These are phyloP conservation scores for Karstenula rhodostoma DNA, from an alignment of 2,329 filamentous ascomycete genomes.

Conservation along the genomic window DNA sequence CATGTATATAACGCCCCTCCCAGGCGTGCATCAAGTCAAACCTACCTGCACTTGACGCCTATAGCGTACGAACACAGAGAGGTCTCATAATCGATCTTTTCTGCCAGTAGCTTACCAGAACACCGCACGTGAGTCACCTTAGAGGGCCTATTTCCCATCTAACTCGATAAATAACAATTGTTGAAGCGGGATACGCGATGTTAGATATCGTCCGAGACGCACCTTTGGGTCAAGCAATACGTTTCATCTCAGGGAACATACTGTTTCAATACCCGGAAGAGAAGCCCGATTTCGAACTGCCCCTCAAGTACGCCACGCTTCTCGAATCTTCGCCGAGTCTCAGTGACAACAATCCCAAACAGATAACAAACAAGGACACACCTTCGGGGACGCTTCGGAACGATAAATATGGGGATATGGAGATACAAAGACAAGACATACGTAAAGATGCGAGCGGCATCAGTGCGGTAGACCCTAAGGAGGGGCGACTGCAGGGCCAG, in stretches of 20 bases:
- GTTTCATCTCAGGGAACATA: conserved; percentile 58
- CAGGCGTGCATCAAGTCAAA: no score
- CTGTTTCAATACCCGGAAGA: conserved; percentile 66
- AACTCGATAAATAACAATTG: no score
- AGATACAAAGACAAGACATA: background rate
- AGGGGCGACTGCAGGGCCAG: background rate
- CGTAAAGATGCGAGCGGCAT: background rate
- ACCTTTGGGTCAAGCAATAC: conserved; percentile 62
- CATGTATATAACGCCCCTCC: no score
- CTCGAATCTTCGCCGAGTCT: background rate
- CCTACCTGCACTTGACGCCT: no score
- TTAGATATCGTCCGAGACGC: conserved; percentile 58
- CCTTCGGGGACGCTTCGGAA: no score
- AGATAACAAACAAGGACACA: no score
- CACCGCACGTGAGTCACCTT: no score
- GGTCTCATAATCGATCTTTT: no score
- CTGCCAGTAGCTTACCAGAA: no score
- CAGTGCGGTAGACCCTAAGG: background rate
- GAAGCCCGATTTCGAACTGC: conserved; percentile 59
- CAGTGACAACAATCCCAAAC: no score
- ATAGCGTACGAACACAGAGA: no score
- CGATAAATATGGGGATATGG: background rate
- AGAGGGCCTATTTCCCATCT: no score
- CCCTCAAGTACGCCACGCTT: conserved; percentile 24
- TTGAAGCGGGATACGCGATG: conserved; percentile 32